Evolutionary conservation across 1,284 basidiomycete species (phyloP).

Genomic region (Malassezia pachydermatis): DNA sequence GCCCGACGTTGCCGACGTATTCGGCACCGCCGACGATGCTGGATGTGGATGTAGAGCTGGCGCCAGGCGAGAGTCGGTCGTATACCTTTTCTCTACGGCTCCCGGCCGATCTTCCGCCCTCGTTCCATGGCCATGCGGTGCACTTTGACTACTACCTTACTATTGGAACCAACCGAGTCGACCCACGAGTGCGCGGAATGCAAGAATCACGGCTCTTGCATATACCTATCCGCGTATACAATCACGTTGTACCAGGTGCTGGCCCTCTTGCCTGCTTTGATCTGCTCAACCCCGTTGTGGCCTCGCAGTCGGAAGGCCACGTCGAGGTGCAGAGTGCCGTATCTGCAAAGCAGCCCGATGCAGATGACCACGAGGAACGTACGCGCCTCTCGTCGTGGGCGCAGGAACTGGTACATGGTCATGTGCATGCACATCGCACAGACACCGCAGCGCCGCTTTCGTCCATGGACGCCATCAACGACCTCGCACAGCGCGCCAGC

Average conservation of each 20-base stretch:
- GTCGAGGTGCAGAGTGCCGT: constrained; percentile 13
- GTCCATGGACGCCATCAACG: constrained; percentile 80
- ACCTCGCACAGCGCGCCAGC: constrained; percentile 72
- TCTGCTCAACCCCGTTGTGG: constrained; percentile 50
- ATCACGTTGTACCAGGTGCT: constrained; percentile 55
- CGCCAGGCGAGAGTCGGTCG: constrained; percentile 67
- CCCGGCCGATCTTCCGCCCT: constrained; percentile 69
- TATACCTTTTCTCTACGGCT: constrained; percentile 48
- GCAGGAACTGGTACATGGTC: neutral
- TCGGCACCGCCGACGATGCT: constrained; percentile 72
- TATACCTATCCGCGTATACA: constrained; percentile 76
- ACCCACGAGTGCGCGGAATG: constrained; percentile 18
- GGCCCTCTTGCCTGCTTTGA: constrained; percentile 50
- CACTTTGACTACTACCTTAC: constrained; percentile 79
- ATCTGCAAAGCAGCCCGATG: neutral
- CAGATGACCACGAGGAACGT: constrained; percentile 1
- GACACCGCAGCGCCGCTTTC: constrained; percentile 47
- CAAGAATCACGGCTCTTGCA: constrained; percentile 69
- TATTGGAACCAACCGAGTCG: constrained; percentile 65
- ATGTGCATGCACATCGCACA: constrained; percentile 1
- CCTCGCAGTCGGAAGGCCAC: constrained; percentile 42
- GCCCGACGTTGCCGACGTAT: constrained; percentile 62
- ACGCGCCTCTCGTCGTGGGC: neutral
- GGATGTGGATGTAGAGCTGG: constrained; percentile 65
- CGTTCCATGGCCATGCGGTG: constrained; percentile 71